phyloP scores from a whole-genome alignment of 1,284 basidiomycete species.

The Rhodotorula sp. region DNA sequence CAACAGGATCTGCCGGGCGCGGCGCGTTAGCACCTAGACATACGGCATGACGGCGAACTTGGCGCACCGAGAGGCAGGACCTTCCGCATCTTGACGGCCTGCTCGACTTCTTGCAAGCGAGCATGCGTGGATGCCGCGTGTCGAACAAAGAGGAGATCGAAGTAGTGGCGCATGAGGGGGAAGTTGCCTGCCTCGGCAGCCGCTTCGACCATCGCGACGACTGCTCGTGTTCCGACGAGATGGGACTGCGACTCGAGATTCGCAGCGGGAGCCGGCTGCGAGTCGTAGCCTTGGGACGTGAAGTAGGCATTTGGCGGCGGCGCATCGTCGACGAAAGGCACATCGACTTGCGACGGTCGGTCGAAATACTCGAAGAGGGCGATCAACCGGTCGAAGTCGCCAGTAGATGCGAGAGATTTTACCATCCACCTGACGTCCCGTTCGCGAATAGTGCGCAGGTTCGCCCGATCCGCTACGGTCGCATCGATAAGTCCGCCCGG shows the following conservation, averaged over 20 bases:
- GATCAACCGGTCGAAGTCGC: slow-evolving; percentile 33
- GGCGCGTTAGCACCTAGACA: too few species aligned
- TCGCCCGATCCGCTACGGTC: neutral
- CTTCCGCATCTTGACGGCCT: slow-evolving; percentile 2
- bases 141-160: slow-evolving; percentile 31
- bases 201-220: slow-evolving; percentile 23
- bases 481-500: slow-evolving; percentile 27
- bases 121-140: slow-evolving; percentile 14
- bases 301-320: slow-evolving; percentile 19
- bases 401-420: slow-evolving; percentile 19
- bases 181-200: slow-evolving; percentile 18
- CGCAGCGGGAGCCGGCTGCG: neutral
- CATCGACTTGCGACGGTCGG: slow-evolving; percentile 4
- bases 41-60: too few species aligned
- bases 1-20: too few species aligned
- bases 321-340: neutral
- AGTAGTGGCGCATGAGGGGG: slow-evolving; percentile 31
- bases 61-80: too few species aligned
- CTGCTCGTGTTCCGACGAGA: slow-evolving; percentile 31
- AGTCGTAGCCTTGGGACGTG: neutral
- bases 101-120: slow-evolving; percentile 21
- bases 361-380: slow-evolving; percentile 37
- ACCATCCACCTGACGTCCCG: slow-evolving; percentile 27
- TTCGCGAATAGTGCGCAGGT: slow-evolving; percentile 19
- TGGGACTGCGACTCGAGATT: slow-evolving; percentile 15